Evolutionary conservation across 2,329 filamentous ascomycete genomes (phyloP).

Genomic region (Herpomyces periplanetae): DNA sequence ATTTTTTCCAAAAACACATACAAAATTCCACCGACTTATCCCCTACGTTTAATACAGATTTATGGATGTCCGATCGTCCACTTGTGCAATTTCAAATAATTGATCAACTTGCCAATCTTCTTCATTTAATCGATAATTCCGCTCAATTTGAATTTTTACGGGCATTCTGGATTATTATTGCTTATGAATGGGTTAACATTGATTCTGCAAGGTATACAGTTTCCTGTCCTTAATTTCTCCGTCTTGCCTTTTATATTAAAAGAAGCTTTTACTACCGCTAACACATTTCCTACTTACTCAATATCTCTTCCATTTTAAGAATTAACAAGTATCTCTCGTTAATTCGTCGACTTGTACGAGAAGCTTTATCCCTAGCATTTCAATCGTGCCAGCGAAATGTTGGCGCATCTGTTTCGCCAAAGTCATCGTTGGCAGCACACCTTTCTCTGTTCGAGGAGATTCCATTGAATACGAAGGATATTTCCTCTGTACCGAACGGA

Average conservation of each 20-base stretch:
- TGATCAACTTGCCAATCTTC: conserved; percentile 21
- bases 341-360: conserved; percentile 35
- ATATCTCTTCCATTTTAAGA: conserved; percentile 6
- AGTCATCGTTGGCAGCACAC: too few species aligned
- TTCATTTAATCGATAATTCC: too few species aligned
- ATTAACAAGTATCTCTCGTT: conserved; percentile 80
- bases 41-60: conserved; percentile 14
- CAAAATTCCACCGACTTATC: conserved; percentile 2
- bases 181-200: conserved; percentile 12
- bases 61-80: conserved; percentile 76
- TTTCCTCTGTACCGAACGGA: conserved; percentile 36
- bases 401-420: too few species aligned
- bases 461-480: conserved; percentile 10
- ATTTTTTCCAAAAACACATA: conserved; percentile 1
- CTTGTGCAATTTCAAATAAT: conserved; percentile 53
- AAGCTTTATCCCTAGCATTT: too few species aligned
- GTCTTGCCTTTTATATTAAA: conserved; percentile 29
- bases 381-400: too few species aligned
- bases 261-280: too few species aligned
- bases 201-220: conserved; percentile 10
- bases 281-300: too few species aligned
- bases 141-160: conserved; percentile 11
- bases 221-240: conserved; percentile 10
- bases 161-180: conserved; percentile 14
- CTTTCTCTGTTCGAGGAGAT: too few species aligned